Conservation (phyloP, 2,329 filamentous ascomycete species). For the Alternaria incomplexa region DNA sequence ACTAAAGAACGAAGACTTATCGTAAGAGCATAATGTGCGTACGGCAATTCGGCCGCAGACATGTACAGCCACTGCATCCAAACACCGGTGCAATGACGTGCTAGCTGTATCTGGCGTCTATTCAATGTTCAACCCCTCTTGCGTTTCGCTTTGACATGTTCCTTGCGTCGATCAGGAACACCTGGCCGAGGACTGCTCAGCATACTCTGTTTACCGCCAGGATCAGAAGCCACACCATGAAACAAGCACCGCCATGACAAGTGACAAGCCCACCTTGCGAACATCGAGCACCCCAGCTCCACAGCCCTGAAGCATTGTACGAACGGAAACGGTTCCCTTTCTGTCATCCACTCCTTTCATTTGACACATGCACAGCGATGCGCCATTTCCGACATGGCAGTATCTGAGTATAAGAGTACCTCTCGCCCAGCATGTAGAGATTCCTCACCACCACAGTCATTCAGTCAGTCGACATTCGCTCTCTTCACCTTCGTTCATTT, state of each 20-base stretch:
- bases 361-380: conserved; percentile 14
- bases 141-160: conserved; percentile 21
- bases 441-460: conserved; percentile 9
- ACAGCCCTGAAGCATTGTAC: conserved; percentile 16
- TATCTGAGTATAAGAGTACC: conserved; percentile 21
- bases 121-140: conserved; percentile 5
- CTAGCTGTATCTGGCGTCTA: not conserved
- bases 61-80: not conserved
- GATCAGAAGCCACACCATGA: conserved; percentile 11
- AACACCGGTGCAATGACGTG: not conserved
- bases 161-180: conserved; percentile 27
- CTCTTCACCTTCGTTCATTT: conserved; percentile 34
- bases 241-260: conserved; percentile 13
- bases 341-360: conserved; percentile 6
- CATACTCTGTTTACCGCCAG: conserved; percentile 7
- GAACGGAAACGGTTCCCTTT: conserved; percentile 15
- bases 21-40: not conserved
- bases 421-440: not conserved
- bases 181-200: conserved; percentile 1
- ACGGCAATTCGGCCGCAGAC: not conserved
- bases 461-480: conserved; percentile 9
- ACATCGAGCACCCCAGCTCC: conserved; percentile 7
- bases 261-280: conserved; percentile 4
- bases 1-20: not conserved
- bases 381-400: conserved; percentile 7